Base-by-base conservation (phyloP, 306 rosid species). In the Castanospermum australe region DNA sequence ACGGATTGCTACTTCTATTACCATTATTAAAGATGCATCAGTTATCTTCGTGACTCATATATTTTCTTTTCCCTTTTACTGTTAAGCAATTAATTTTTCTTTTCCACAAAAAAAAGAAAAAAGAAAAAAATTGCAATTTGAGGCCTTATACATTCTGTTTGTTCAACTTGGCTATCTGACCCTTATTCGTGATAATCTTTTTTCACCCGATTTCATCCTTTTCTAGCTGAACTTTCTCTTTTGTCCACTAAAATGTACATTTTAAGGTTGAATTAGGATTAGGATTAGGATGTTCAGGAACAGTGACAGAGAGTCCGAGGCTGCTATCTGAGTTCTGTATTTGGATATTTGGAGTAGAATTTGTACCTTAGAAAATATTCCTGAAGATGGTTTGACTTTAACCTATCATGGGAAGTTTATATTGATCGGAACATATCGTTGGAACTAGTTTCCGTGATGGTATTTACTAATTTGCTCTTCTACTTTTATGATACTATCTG, bases 401-500 rank as follows among this genome's bases (percentile, higher is more conserved):
- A 42, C 13, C 0, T 42, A 67, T 13, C 33, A 12, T 66, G 55
- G 28, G 44, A 45, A 22, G 47, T 50, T 45, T 15, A 45, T 67
- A 41, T n/a, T 67, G 15, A 8, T 47, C 30, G 32, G 25, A 48
- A 69, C 28, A 13, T 24, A 69, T 5, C 9, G 5, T 28, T 28
- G 75, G 30, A 2, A 12, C 17, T 33, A 21, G 14, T 12, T 30
- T 57, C 61, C 4, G 10, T 51, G 44, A 13, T 36, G 70, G 45
- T 64, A 30, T 68, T 65, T 78, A n/a, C 81, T 84, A 71, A 54
- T 51, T 71, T 35, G 20, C 56, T 55, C 44, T 85, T 76, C 30
- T 59, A 71, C 17, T 76, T 36, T 69, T 71, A 47, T 84, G 54
- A 54, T 68, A 39, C 73, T 75, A 36, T 83, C 72, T 83, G 59